Evolutionary conservation across 495 filamentous ascomycete species (phyloP).

Genomic region (Trichoderma orchidacearum): DNA sequence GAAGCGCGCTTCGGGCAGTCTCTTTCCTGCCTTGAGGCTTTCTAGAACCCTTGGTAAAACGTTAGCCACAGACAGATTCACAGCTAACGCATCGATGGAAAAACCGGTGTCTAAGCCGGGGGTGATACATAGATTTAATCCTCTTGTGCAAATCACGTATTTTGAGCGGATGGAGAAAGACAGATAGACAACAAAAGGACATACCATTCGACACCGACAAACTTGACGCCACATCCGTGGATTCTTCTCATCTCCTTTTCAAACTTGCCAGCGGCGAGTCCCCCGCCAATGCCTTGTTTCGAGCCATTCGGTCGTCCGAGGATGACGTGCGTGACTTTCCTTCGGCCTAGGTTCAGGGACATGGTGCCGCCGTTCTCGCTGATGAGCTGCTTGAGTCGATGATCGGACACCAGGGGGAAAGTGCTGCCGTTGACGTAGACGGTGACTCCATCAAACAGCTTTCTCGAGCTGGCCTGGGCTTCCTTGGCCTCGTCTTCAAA

Average conservation of each 20-base stretch:
- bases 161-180: neutral
- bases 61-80: neutral
- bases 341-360: constrained; percentile 52
- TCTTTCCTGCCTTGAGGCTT: constrained; percentile 60
- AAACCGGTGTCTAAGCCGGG: too few species aligned
- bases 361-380: constrained; percentile 56
- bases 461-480: constrained; percentile 8
- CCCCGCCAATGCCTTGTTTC: constrained; percentile 51
- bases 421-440: constrained; percentile 89
- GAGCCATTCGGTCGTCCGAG: constrained; percentile 42
- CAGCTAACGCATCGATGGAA: too few species aligned
- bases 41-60: constrained; percentile 47
- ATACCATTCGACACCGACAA: constrained; percentile 74
- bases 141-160: too few species aligned
- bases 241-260: constrained; percentile 63
- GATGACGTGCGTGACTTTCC: constrained; percentile 77
- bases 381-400: constrained; percentile 69
- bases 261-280: constrained; percentile 65
- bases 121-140: too few species aligned
- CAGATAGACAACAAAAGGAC: constrained; percentile 9
- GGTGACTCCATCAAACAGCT: constrained; percentile 49
- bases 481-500: constrained; percentile 21
- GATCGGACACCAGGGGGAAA: constrained; percentile 67
- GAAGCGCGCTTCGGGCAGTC: constrained; percentile 64
- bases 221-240: constrained; percentile 57